Evolutionary conservation across 108 stramenopile genomes (phyloP), one percentile per base, ranked within the genome.

Genomic region (Cyclotella atomus): DNA sequence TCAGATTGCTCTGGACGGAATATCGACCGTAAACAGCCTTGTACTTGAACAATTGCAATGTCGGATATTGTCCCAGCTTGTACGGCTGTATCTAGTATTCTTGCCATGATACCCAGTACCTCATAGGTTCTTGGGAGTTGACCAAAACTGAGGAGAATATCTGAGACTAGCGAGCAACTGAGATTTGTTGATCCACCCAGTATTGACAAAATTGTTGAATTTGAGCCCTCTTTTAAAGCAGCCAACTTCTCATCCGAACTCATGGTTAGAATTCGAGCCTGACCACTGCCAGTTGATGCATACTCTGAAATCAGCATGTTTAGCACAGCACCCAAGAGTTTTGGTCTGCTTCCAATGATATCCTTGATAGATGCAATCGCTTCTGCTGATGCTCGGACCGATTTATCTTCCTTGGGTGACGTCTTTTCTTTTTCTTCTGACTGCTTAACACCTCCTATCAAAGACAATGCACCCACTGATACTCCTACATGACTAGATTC

Each of bases 241-340:
- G 68, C 44, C 4, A 59, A 12, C 34, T 45, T 69, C 44, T 63
- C 61, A 24, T 76, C 59, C 23, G 68, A 33, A 17, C 64, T 53
- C 46, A 49, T 43, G 12, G 70, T 56, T 35, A 20, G 25, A 38
- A 65, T 66, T 33, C 53, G 36, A 34, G 49, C 43, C 27, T 75
- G 10, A 14, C 79, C 69, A 36, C 78, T 69, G 17, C 73, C 83
- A 21, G 29, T 56, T 15, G 15, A 67, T 33, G 90, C 94, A 67
- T 91, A 87, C 27, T 86, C 73, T 20, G 89, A 82, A 64, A 95
- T 93, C 9, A 95, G 75, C 71, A 95, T 90, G 34, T 89, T 83
- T 59, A 95, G 66, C 32, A 91, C 62, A 0, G 90, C 86, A 23
- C 85, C 81, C 23, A 92, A 61, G 2, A 95, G 78, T 43, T 92